phyloP scores from a whole-genome alignment of 2,329 filamentous ascomycete species.

The Onygena corvina region DNA sequence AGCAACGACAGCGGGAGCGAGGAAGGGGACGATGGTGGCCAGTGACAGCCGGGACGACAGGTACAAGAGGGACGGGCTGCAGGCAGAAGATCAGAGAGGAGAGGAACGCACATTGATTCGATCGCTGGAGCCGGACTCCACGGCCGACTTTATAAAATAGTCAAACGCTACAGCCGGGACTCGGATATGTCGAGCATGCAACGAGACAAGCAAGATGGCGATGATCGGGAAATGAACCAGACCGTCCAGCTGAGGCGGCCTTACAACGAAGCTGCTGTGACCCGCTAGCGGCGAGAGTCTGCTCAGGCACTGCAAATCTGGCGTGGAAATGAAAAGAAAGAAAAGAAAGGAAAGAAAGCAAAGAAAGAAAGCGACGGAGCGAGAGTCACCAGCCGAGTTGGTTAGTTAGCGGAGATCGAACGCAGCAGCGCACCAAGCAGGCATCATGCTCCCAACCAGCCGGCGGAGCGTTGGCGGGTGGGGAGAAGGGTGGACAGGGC shows the following conservation, averaged over 20 bases:
- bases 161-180: conserved; percentile 1
- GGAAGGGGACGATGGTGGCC: no score
- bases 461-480: conserved; percentile 3
- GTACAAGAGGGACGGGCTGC: background rate
- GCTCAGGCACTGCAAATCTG: background rate
- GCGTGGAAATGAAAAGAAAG: background rate
- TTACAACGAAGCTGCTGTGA: conserved; percentile 2
- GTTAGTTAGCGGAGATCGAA: conserved; percentile 1
- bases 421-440: background rate
- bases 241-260: conserved; percentile 3
- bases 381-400: no score
- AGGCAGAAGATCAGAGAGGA: background rate
- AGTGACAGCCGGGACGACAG: background rate
- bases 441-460: background rate
- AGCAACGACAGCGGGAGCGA: no score
- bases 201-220: background rate
- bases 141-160: background rate
- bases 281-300: background rate
- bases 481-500: no score
- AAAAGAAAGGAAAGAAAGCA: conserved; percentile 1
- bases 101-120: background rate
- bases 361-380: background rate
- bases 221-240: conserved; percentile 6
- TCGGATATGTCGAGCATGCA: background rate
- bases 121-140: background rate